Conservation (phyloP, 2,329 filamentous ascomycete species). For the Cercospora janseana region DNA sequence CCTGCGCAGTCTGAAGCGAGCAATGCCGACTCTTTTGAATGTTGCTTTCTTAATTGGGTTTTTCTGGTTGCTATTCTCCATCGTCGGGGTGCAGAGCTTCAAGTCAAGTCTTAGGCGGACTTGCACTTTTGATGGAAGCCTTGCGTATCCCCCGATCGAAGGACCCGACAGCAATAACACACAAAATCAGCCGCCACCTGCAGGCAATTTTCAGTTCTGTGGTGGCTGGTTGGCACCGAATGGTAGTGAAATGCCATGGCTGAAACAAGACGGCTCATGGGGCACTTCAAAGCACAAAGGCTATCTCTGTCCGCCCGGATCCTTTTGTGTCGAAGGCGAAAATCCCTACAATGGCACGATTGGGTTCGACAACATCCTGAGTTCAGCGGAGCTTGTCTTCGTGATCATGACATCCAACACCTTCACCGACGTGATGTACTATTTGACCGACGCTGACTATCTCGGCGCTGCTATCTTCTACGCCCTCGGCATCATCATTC, state of each 20-base stretch:
- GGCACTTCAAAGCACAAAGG: slow-evolving; percentile 67
- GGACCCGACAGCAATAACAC: slow-evolving; percentile 18
- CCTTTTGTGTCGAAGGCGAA: slow-evolving; percentile 72
- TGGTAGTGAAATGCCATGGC: slow-evolving; percentile 64
- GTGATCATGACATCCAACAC: slow-evolving; percentile 99
- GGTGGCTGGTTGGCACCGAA: slow-evolving; percentile 71
- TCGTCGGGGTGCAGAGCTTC: slow-evolving; percentile 95
- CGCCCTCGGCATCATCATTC: slow-evolving; percentile 72
- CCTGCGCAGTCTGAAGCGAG: slow-evolving; percentile 89
- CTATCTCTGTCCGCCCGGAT: slow-evolving; percentile 80
- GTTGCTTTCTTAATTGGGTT: slow-evolving; percentile 93
- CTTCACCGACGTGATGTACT: slow-evolving; percentile 91
- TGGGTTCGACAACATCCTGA: slow-evolving; percentile 90
- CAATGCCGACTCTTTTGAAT: slow-evolving; percentile 83
- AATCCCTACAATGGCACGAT: slow-evolving; percentile 84
- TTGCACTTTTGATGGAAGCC: slow-evolving; percentile 51
- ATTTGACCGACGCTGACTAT: slow-evolving; percentile 88
- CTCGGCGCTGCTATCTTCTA: slow-evolving; percentile 78
- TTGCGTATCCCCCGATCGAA: slow-evolving; percentile 35
- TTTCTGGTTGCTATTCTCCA: slow-evolving; percentile 97
- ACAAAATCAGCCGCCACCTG: slow-evolving; percentile 26
- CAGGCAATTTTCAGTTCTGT: slow-evolving; percentile 72
- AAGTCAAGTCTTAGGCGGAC: slow-evolving; percentile 52
- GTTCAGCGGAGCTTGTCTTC: slow-evolving; percentile 91
- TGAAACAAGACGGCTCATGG: slow-evolving; percentile 54